Evolutionary conservation across 225 moss, liverwort and hornwort genomes (phyloP).

Genomic region (Antitrichia curtipendula): DNA sequence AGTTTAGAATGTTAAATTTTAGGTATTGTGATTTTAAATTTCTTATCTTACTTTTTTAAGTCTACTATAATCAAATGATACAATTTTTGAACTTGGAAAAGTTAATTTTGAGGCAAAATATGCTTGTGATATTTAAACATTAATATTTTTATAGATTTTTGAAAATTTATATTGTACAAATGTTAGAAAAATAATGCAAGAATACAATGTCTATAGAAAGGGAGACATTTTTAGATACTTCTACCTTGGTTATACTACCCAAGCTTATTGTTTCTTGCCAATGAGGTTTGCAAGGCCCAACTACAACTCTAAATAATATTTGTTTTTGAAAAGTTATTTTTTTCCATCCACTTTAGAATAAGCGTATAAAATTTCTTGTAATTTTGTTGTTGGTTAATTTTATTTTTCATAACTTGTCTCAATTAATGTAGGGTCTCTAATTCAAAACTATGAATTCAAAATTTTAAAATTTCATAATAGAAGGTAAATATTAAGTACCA

Average conservation of each 20-base stretch:
- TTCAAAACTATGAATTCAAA: neutral
- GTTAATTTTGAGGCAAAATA: neutral
- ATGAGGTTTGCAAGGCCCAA: neutral
- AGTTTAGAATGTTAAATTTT: neutral
- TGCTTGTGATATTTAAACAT: neutral
- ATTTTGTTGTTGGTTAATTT: neutral
- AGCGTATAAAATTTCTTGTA: accelerated
- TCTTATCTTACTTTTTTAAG: neutral
- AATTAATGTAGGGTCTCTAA: neutral
- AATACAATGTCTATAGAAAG: accelerated
- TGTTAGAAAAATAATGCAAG: neutral
- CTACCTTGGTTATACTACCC: neutral
- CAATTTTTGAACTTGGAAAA: neutral
- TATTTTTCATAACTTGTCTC: neutral
- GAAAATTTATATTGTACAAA: neutral
- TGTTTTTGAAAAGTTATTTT: neutral
- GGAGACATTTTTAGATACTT: neutral
- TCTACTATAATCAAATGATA: neutral
- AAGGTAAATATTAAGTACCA: neutral
- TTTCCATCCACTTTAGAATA: neutral
- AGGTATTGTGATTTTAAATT: neutral
- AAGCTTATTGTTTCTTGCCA: neutral
- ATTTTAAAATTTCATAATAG: neutral
- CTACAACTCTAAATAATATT: too few relatives aligned
- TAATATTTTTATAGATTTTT: neutral